Conservation (phyloP, 257 asterid genomes). For the Mitragyna speciosa region DNA sequence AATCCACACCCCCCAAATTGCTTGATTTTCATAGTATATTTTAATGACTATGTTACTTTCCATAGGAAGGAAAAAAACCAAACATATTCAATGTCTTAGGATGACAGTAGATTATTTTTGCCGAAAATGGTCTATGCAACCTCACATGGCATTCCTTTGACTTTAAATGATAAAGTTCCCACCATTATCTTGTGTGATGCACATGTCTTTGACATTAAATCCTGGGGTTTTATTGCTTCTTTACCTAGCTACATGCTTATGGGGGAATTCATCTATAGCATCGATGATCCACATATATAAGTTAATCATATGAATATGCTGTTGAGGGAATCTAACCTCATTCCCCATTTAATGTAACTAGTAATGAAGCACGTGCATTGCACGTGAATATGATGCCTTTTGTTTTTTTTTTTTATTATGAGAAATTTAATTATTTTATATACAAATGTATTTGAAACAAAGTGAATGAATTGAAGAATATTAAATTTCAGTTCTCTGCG, state of each 20-base stretch:
- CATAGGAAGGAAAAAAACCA: neutral
- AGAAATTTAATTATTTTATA: no score
- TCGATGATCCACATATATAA: neutral
- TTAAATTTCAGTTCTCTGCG: no score
- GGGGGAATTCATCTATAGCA: neutral
- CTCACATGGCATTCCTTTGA: conserved; percentile 47
- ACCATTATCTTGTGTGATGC: conserved; percentile 29
- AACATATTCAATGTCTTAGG: conserved; percentile 19
- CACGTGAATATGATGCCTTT: no score
- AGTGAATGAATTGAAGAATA: no score
- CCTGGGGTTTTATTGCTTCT: neutral
- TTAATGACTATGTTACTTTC: conserved; percentile 6
- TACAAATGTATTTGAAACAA: no score
- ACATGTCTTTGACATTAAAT: conserved; percentile 32
- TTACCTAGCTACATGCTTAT: neutral
- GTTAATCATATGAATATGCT: neutral
- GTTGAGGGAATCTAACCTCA: neutral
- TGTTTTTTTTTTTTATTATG: no score
- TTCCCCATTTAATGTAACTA: neutral
- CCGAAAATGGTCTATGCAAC: conserved; percentile 23
- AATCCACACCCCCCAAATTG: conserved; percentile 15
- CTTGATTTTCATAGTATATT: neutral
- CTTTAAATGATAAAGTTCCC: conserved; percentile 26
- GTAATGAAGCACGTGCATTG: no score
- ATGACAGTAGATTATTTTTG: conserved; percentile 3